phyloP scores from a whole-genome alignment of 176 grass and related monocot species.

The Rhynchospora breviuscula region DNA sequence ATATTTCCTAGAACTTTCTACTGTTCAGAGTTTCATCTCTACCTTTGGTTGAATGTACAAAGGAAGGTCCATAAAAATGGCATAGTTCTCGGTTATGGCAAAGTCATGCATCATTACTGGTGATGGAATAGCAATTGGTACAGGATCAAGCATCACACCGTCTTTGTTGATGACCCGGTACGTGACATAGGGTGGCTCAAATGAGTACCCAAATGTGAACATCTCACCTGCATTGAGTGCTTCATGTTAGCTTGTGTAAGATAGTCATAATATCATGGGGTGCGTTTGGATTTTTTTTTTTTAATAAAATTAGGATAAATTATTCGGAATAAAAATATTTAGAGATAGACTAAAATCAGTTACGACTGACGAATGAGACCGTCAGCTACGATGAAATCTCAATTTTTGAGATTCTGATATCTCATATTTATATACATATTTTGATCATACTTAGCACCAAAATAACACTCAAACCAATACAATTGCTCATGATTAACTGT shows the following conservation, averaged over 20 bases:
- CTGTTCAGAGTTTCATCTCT: background rate
- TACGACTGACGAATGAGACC: too few relatives aligned
- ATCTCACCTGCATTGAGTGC: slow-evolving; percentile 65
- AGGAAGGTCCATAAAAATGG: slow-evolving; percentile 97
- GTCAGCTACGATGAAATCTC: too few relatives aligned
- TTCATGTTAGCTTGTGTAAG: background rate
- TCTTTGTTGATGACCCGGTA: slow-evolving; percentile 95
- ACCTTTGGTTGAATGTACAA: slow-evolving; percentile 88
- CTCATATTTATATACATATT: too few relatives aligned
- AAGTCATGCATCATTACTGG: slow-evolving; percentile 99
- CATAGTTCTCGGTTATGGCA: slow-evolving; percentile 91
- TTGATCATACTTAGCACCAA: too few relatives aligned
- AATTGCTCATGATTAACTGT: too few relatives aligned
- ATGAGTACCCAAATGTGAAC: slow-evolving; percentile 95
- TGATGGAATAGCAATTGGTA: slow-evolving; percentile 92
- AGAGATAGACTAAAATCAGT: too few relatives aligned
- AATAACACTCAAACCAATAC: too few relatives aligned
- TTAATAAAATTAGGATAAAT: too few relatives aligned
- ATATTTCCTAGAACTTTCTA: background rate
- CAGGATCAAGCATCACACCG: slow-evolving; percentile 86
- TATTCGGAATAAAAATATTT: too few relatives aligned
- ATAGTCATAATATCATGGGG: background rate
- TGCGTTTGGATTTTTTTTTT: too few relatives aligned
- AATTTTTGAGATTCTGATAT: too few relatives aligned
- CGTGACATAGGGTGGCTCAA: slow-evolving; percentile 79